These are phyloP conservation scores for Magnolia changhungtana DNA, from an alignment of 164 flowering plant genomes.

Conservation along the genomic window DNA sequence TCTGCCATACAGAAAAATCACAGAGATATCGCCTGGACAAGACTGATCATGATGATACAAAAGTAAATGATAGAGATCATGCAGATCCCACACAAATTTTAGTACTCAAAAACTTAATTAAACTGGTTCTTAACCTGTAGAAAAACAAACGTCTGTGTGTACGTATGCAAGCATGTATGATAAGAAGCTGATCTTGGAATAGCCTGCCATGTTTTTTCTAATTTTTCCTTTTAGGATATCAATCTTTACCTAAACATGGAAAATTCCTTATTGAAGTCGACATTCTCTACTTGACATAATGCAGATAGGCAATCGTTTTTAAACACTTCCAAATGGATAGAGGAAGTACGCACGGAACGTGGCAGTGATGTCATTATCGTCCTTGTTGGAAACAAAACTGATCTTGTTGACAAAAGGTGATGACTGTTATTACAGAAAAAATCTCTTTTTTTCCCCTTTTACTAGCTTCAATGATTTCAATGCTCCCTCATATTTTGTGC, in stretches of 20 bases:
- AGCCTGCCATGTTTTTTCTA: neutral
- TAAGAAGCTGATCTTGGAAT: too few relatives aligned
- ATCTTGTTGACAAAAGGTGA: slow-evolving; percentile 86
- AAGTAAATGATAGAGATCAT: too few relatives aligned
- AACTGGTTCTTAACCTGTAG: too few relatives aligned
- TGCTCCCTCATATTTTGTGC: neutral
- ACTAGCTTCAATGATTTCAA: neutral
- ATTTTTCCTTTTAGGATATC: neutral
- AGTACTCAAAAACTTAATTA: too few relatives aligned
- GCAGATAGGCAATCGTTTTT: slow-evolving; percentile 75
- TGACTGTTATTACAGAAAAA: neutral
- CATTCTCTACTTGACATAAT: slow-evolving; percentile 9
- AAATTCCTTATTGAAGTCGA: neutral
- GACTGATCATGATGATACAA: too few relatives aligned
- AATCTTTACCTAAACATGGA: neutral
- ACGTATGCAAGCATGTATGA: too few relatives aligned
- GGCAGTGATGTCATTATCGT: slow-evolving; percentile 90
- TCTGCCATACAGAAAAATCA: too few relatives aligned
- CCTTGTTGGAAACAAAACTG: slow-evolving; percentile 90
- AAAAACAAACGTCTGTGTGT: too few relatives aligned
- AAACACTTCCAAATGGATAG: slow-evolving; percentile 80
- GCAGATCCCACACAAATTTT: too few relatives aligned
- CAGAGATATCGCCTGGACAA: too few relatives aligned
- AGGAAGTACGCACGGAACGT: slow-evolving; percentile 83
- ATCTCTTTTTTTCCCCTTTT: neutral